Conservation (phyloP, 768 basidiomycete genomes). For the Leccinellum luteum region DNA sequence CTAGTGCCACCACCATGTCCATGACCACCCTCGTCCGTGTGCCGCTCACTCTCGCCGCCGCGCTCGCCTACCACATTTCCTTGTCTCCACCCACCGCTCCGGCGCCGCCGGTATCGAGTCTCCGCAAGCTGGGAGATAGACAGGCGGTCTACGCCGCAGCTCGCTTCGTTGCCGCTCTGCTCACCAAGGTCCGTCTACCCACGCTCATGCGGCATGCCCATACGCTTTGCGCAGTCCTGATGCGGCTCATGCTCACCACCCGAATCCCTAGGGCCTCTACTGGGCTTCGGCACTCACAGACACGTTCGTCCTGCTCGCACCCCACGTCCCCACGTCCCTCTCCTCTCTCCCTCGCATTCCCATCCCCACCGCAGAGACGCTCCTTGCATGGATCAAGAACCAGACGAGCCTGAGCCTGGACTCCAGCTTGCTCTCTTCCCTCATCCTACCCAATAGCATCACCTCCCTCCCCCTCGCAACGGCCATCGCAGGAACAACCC, state of each 20-base stretch:
- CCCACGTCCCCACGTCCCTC: background rate
- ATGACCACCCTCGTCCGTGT: too few species aligned
- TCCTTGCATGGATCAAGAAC: conserved; percentile 1
- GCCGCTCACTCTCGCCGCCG: conserved; percentile 42
- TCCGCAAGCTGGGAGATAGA: conserved; percentile 24
- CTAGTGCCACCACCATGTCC: too few species aligned
- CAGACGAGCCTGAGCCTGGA: background rate
- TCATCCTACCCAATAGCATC: background rate
- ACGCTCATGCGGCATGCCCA: too few species aligned
- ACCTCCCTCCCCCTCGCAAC: background rate
- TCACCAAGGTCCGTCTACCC: conserved; percentile 17
- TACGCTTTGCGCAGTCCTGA: too few species aligned
- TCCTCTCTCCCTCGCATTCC: background rate
- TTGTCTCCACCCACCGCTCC: conserved; percentile 39
- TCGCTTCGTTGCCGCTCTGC: conserved; percentile 1
- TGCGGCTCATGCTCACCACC: background rate
- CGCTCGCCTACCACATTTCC: conserved; percentile 42
- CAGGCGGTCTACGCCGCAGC: conserved; percentile 5
- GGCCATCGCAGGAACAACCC: conserved; percentile 35
- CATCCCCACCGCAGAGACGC: background rate
- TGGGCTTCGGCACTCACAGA: conserved; percentile 14
- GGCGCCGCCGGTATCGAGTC: background rate
- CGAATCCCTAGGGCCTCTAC: conserved; percentile 12
- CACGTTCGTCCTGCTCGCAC: conserved; percentile 4
- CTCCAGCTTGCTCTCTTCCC: background rate